Conservation (phyloP, 2,329 filamentous ascomycete species). For the Fusarium mundagurra region DNA sequence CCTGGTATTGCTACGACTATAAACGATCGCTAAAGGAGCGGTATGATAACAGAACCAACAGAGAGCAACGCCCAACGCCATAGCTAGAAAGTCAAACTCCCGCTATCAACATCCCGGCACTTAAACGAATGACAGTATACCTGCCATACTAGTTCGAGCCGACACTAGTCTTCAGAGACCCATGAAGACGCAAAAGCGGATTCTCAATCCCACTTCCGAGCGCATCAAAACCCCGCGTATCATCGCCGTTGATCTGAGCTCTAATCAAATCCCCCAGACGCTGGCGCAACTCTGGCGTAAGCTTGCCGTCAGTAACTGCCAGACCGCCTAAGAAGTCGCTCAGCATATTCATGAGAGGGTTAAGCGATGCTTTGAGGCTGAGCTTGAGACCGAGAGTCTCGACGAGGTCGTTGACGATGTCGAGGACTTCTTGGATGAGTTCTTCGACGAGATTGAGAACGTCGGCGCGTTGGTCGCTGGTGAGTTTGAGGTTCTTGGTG, state of each 20-base stretch:
- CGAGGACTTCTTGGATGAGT: background rate
- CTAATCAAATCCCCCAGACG: background rate
- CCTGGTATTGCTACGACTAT: background rate
- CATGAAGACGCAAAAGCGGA: background rate
- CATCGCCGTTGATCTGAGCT: background rate
- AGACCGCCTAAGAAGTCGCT: background rate
- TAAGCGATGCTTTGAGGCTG: background rate
- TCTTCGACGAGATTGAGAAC: background rate
- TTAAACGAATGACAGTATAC: background rate
- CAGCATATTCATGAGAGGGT: constrained; percentile 8
- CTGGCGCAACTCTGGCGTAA: background rate
- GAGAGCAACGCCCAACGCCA: background rate
- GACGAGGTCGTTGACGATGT: background rate
- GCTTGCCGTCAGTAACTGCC: background rate
- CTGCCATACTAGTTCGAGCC: background rate
- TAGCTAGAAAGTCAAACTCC: background rate
- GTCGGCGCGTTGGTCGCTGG: background rate
- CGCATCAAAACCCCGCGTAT: background rate
- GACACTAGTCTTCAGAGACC: background rate
- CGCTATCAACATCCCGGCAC: background rate
- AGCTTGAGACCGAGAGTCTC: background rate
- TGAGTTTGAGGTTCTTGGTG: constrained; percentile 2
- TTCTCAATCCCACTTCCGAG: constrained; percentile 6
- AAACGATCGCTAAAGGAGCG: background rate
- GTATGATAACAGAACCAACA: background rate